Evolutionary conservation across 495 filamentous ascomycete species (phyloP).

Genomic region (Penicillium pulvis): DNA sequence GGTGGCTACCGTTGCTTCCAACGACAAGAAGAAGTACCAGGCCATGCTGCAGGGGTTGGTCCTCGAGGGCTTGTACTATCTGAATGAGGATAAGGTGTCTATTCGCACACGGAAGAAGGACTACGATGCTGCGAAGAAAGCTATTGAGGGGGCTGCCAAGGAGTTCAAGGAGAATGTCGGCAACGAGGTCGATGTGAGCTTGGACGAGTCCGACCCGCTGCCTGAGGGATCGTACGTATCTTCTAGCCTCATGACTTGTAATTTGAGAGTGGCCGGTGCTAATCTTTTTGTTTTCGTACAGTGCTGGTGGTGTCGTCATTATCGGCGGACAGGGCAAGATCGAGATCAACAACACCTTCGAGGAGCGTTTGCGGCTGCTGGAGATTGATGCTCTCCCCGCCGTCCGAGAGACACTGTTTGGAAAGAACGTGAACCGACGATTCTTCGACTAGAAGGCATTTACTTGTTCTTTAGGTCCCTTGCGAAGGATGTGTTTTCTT

Average conservation of each 20-base stretch:
- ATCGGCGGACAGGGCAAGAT: slow-evolving; percentile 88
- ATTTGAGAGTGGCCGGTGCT: background rate
- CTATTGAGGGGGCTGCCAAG: slow-evolving; percentile 68
- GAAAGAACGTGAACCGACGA: slow-evolving; percentile 87
- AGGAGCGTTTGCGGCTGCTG: slow-evolving; percentile 83
- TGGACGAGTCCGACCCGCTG: slow-evolving; percentile 80
- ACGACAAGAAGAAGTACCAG: slow-evolving; percentile 74
- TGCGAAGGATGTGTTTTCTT: slow-evolving; percentile 18
- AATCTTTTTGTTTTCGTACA: slow-evolving; percentile 33
- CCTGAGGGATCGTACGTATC: slow-evolving; percentile 81
- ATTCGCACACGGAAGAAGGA: slow-evolving; percentile 81
- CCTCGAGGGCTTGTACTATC: slow-evolving; percentile 85
- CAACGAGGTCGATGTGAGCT: slow-evolving; percentile 60
- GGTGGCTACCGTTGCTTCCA: slow-evolving; percentile 59
- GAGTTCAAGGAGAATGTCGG: slow-evolving; percentile 78
- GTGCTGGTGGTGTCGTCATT: slow-evolving; percentile 80
- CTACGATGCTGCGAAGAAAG: slow-evolving; percentile 68
- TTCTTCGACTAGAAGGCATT: slow-evolving; percentile 74
- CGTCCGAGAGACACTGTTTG: slow-evolving; percentile 83
- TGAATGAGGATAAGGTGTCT: slow-evolving; percentile 75
- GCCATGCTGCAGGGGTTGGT: slow-evolving; percentile 73
- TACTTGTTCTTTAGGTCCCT: slow-evolving; percentile 7
- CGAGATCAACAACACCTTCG: slow-evolving; percentile 97
- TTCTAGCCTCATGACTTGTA: background rate
- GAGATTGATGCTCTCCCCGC: slow-evolving; percentile 82